phyloP scores from a whole-genome alignment of 768 basidiomycete genomes.

The Piloderma croceum region DNA sequence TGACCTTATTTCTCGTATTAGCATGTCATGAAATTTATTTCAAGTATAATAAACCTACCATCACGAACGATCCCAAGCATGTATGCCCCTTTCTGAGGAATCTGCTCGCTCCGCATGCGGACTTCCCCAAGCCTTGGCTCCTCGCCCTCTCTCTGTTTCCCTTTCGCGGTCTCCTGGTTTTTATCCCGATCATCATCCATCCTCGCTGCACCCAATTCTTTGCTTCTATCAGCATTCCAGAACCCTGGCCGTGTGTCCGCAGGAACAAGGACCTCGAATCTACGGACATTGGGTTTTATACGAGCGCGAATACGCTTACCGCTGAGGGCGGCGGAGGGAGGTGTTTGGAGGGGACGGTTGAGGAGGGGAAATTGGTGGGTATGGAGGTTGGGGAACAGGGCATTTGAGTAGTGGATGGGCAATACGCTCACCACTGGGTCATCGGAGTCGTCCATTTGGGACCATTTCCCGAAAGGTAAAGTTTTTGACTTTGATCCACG shows the following conservation, averaged over 20 bases:
- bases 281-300: conserved; percentile 54
- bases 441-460: conserved; percentile 20
- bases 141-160: conserved; percentile 41
- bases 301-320: conserved; percentile 77
- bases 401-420: conserved; percentile 68
- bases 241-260: conserved; percentile 77
- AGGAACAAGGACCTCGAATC: conserved; percentile 76
- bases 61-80: conserved; percentile 74
- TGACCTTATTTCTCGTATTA: conserved; percentile 38
- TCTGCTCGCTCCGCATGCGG: conserved; percentile 67
- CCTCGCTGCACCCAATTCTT: conserved; percentile 59
- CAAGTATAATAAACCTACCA: conserved; percentile 38
- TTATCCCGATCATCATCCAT: conserved; percentile 75
- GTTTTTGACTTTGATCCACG: too few species aligned
- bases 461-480: neutral
- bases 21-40: conserved; percentile 7
- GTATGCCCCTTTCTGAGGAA: conserved; percentile 58
- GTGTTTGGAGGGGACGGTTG: conserved; percentile 65
- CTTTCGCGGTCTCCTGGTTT: conserved; percentile 50
- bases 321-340: conserved; percentile 64
- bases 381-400: conserved; percentile 58
- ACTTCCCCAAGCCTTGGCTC: conserved; percentile 65
- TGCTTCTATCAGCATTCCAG: conserved; percentile 69
- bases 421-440: conserved; percentile 64
- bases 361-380: conserved; percentile 80